phyloP scores from a whole-genome alignment of 257 asterid species.

The Ehretia macrophylla region DNA sequence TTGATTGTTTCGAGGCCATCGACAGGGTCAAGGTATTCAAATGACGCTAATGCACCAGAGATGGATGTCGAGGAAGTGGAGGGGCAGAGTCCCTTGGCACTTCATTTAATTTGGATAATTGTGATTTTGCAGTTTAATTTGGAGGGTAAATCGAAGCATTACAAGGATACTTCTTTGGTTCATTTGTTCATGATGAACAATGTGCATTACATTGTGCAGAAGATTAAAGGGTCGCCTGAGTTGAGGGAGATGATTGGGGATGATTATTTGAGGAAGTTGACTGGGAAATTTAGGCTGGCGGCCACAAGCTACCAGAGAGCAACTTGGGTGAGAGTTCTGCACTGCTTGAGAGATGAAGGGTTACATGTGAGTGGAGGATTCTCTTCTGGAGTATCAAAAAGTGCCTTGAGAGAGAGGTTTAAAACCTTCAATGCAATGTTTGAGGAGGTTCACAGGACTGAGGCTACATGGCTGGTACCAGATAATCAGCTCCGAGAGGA shows the following conservation, averaged over 20 bases:
- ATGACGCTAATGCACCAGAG: slow-evolving; percentile 32
- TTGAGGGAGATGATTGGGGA: slow-evolving; percentile 43
- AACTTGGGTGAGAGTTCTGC: slow-evolving; percentile 39
- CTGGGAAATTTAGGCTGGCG: slow-evolving; percentile 28
- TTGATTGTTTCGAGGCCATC: slow-evolving; percentile 39
- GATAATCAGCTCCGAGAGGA: slow-evolving; percentile 49
- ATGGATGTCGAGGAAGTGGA: slow-evolving; percentile 31
- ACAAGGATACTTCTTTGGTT: slow-evolving; percentile 33
- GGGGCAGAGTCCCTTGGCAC: slow-evolving; percentile 27
- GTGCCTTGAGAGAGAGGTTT: slow-evolving; percentile 38
- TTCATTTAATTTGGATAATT: slow-evolving; percentile 41
- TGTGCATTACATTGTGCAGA: slow-evolving; percentile 34
- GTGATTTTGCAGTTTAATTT: slow-evolving; percentile 36
- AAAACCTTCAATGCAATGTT: slow-evolving; percentile 44
- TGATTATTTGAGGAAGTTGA: slow-evolving; percentile 31
- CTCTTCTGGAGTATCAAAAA: slow-evolving; percentile 39
- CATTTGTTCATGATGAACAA: slow-evolving; percentile 49
- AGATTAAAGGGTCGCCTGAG: slow-evolving; percentile 31
- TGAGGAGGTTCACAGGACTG: slow-evolving; percentile 46
- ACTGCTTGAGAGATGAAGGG: slow-evolving; percentile 46
- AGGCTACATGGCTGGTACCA: slow-evolving; percentile 44
- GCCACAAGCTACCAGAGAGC: slow-evolving; percentile 37
- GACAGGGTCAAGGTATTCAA: slow-evolving; percentile 26
- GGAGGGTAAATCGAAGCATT: slow-evolving; percentile 38
- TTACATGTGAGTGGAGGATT: slow-evolving; percentile 37